Evolutionary conservation across 768 basidiomycete species (phyloP).

Genomic region (Collybiopsis luxurians): DNA sequence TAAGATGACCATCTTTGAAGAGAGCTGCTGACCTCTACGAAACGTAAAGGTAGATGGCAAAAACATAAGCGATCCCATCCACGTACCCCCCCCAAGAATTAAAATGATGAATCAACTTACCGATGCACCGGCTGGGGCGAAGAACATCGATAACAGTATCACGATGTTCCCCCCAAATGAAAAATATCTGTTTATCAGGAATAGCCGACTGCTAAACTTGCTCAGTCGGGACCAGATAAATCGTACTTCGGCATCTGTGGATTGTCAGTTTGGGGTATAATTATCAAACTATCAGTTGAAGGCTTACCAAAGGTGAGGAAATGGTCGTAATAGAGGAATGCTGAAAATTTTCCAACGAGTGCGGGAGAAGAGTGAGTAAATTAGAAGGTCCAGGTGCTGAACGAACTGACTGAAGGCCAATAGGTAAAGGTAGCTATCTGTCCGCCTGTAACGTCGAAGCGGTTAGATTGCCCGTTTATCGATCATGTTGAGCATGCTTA

Average conservation of each 20-base stretch:
- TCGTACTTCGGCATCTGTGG: too few species aligned
- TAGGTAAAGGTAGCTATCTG: conserved; percentile 2
- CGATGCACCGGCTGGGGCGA: not conserved
- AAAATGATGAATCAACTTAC: not conserved
- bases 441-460: not conserved
- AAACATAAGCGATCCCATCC: not conserved
- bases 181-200: not conserved
- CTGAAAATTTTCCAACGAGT: not conserved
- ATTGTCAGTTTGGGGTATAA: not conserved
- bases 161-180: not conserved
- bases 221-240: conserved; percentile 1
- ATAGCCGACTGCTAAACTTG: not conserved
- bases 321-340: not conserved
- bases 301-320: not conserved
- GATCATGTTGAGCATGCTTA: not conserved
- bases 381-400: too few species aligned
- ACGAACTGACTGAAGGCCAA: not conserved
- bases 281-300: not conserved
- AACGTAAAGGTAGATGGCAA: too few species aligned
- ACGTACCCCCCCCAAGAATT: too few species aligned
- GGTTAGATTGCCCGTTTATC: not conserved
- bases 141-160: conserved; percentile 2
- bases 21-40: not conserved
- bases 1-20: not conserved
- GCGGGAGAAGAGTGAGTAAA: not conserved